A percentile compares a stretch with the other conserved stretches of the same genome.
These are phyloP conservation scores for Puccinia horiana DNA, from an alignment of 1,284 basidiomycete genomes.

Conservation along the genomic window DNA sequence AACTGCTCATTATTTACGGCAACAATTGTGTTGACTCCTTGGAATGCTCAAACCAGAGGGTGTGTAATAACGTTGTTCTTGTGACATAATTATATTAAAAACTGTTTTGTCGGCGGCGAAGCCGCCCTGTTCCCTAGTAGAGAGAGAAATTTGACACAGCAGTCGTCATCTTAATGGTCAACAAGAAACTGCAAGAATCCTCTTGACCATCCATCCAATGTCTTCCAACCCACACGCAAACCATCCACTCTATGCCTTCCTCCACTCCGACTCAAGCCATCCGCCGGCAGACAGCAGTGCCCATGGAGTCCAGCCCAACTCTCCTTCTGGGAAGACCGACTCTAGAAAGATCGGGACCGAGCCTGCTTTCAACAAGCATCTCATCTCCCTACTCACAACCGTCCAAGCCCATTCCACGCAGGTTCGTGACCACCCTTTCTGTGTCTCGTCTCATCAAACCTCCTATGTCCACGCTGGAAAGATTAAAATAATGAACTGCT, in stretches of 20 bases:
- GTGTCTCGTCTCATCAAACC: not conserved
- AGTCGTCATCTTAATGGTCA: no score
- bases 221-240: slow-evolving; percentile 1
- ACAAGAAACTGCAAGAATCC: no score
- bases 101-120: no score
- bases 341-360: not conserved
- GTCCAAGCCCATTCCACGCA: slow-evolving; percentile 17
- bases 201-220: slow-evolving; percentile 15
- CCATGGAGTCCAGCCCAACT: not conserved
- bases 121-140: no score
- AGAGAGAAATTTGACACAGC: no score
- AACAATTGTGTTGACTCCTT: no score
- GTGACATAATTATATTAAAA: no score
- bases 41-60: no score
- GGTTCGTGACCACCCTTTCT: not conserved
- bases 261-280: not conserved
- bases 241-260: slow-evolving; percentile 34
- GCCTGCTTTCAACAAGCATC: not conserved
- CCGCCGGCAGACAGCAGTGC: not conserved
- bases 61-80: no score
- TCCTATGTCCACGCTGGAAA: not conserved
- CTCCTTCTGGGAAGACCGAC: not conserved
- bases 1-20: no score
- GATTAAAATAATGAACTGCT: not conserved
- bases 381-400: slow-evolving; percentile 22